Percentiles rank a stretch among this genome's conserved stretches.
phyloP scores from a whole-genome alignment of 169 alveolate genomes.

The Babesia ovis region DNA sequence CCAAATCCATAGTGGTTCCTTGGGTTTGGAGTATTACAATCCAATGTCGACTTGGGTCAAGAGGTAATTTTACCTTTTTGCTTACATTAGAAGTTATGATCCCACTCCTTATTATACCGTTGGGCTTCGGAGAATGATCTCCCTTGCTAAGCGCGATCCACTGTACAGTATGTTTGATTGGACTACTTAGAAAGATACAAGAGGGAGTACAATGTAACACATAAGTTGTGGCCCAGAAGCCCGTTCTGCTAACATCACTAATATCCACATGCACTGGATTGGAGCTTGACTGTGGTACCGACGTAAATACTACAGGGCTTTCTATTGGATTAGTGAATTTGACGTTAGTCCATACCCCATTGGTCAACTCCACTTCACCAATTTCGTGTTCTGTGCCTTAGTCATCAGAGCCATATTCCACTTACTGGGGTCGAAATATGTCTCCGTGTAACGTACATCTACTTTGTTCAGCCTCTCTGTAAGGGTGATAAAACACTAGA shows the following conservation, averaged over 20 bases:
- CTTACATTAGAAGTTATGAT: not conserved
- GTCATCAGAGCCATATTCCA: not conserved
- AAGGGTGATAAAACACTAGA: not conserved
- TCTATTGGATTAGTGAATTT: slow-evolving; percentile 26
- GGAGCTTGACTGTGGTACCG: slow-evolving; percentile 5
- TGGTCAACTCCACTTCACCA: slow-evolving; percentile 12
- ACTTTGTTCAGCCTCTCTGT: not conserved
- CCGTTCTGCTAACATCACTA: slow-evolving; percentile 5
- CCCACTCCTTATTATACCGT: slow-evolving; percentile 18
- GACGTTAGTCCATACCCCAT: slow-evolving; percentile 17
- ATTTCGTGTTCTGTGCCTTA: slow-evolving; percentile 30
- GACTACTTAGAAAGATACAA: not conserved
- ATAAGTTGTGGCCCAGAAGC: not conserved
- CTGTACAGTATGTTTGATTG: not conserved
- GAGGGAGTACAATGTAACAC: not conserved
- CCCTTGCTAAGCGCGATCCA: slow-evolving; percentile 54
- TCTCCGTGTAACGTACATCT: slow-evolving; percentile 4
- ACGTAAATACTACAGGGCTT: slow-evolving; percentile 43
- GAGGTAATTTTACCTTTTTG: slow-evolving; percentile 21
- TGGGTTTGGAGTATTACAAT: slow-evolving; percentile 41
- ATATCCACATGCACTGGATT: not conserved
- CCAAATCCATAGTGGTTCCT: not conserved
- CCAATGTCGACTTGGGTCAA: slow-evolving; percentile 55
- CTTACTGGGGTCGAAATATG: slow-evolving; percentile 38
- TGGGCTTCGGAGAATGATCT: slow-evolving; percentile 40